phyloP scores from a whole-genome alignment of 441 rosid species.

The Biscutella auriculata region DNA sequence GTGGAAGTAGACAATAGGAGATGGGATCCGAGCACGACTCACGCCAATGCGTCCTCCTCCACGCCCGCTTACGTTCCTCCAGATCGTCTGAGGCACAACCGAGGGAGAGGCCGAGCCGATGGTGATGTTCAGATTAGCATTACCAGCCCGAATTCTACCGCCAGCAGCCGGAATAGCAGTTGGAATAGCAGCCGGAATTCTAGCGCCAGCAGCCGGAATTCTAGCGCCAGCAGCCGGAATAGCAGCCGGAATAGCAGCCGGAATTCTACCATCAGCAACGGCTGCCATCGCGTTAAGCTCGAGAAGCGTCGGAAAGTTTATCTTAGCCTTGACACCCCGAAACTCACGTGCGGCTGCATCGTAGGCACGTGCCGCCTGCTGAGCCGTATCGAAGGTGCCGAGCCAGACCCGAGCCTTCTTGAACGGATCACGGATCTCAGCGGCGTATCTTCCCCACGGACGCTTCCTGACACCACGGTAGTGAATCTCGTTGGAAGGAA shows the following conservation, averaged over 20 bases:
- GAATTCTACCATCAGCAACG: too few relatives aligned
- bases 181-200: too few relatives aligned
- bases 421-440: conserved; percentile 56
- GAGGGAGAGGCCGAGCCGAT: conserved; percentile 28
- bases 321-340: conserved; percentile 45
- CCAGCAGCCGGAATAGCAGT: too few relatives aligned
- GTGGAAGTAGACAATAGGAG: conserved; percentile 28
- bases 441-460: conserved; percentile 56
- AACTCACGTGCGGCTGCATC: conserved; percentile 49
- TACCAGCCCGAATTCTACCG: too few relatives aligned
- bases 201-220: too few relatives aligned
- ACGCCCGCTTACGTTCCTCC: too few relatives aligned
- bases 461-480: conserved; percentile 55
- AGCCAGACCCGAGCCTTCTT: conserved; percentile 58
- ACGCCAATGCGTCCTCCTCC: conserved; percentile 20
- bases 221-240: too few relatives aligned
- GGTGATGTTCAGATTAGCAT: conserved; percentile 38
- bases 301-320: conserved; percentile 27
- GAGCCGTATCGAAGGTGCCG: conserved; percentile 49
- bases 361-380: conserved; percentile 53
- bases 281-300: too few relatives aligned
- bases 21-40: conserved; percentile 14
- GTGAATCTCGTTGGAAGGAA: conserved; percentile 24
- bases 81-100: too few relatives aligned
- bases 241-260: too few relatives aligned